Conservation (phyloP, 1,284 basidiomycete genomes). For the Agaricales sp. region DNA sequence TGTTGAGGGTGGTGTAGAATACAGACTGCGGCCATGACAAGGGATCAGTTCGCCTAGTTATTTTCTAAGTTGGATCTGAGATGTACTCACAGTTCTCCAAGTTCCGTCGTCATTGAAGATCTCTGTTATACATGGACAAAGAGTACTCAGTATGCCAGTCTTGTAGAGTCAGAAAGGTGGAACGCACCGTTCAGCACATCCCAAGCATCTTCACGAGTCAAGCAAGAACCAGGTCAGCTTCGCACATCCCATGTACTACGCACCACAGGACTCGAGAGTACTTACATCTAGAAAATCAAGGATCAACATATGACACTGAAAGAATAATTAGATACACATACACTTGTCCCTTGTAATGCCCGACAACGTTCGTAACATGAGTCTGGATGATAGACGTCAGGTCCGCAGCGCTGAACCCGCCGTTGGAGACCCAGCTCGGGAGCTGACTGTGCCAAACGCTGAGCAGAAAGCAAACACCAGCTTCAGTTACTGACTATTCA, state of each 20-base stretch:
- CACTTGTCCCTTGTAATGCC: constrained; percentile 40
- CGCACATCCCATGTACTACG: too few relatives aligned
- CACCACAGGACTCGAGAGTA: neutral
- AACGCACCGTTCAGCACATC: constrained; percentile 25
- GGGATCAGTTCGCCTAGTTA: constrained; percentile 14
- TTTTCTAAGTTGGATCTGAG: constrained; percentile 2
- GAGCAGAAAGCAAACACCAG: constrained; percentile 28
- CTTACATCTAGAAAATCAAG: neutral
- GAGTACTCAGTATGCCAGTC: neutral
- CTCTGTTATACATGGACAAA: constrained; percentile 17
- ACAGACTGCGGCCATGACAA: constrained; percentile 14
- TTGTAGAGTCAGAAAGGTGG: neutral
- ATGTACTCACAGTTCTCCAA: constrained; percentile 20
- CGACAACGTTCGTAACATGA: constrained; percentile 35
- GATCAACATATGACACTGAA: neutral
- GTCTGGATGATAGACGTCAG: constrained; percentile 33
- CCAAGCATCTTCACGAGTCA: constrained; percentile 19
- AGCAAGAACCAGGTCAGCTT: neutral
- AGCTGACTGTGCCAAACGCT: constrained; percentile 50
- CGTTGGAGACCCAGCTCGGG: constrained; percentile 36
- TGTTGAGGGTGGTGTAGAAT: constrained; percentile 27
- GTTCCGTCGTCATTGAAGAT: constrained; percentile 53
- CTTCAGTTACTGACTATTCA: neutral
- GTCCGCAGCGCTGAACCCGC: constrained; percentile 26
- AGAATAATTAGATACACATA: constrained; percentile 32